Evolutionary conservation across 441 rosid genomes (phyloP).

Genomic region (Theobroma grandiflorum): DNA sequence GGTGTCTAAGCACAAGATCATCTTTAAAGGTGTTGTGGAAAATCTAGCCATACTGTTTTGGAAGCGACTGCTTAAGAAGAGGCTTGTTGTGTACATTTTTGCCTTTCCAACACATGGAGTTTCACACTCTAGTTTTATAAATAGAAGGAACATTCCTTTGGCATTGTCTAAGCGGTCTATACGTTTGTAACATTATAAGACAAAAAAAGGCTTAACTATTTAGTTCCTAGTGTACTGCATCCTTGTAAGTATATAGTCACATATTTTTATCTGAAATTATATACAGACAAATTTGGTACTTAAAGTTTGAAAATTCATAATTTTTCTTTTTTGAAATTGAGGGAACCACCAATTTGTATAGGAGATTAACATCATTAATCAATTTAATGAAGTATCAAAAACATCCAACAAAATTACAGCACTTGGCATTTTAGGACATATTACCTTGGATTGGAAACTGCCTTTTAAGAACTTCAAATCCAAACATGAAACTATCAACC

Average conservation of each 20-base stretch:
- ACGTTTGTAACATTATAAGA: constrained; percentile 45
- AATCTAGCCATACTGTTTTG: constrained; percentile 56
- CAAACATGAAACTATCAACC: neutral
- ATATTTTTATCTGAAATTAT: neutral
- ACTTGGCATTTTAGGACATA: too few relatives aligned
- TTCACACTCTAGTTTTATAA: constrained; percentile 58
- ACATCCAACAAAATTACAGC: constrained; percentile 28
- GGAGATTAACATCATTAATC: too few relatives aligned
- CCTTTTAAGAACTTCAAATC: neutral
- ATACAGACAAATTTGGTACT: too few relatives aligned
- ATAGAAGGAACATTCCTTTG: constrained; percentile 72
- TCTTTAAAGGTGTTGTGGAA: constrained; percentile 70
- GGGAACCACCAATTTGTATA: too few relatives aligned
- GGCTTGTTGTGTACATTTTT: constrained; percentile 71
- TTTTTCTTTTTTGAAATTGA: too few relatives aligned
- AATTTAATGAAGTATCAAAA: constrained; percentile 52
- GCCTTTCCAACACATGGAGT: constrained; percentile 74
- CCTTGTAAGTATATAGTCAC: too few relatives aligned
- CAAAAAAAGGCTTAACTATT: neutral
- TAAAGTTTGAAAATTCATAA: too few relatives aligned
- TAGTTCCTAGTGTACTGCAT: too few relatives aligned
- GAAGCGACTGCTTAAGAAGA: constrained; percentile 66
- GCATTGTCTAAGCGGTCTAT: constrained; percentile 67
- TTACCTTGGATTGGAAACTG: too few relatives aligned
- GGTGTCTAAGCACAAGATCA: constrained; percentile 67